Evolutionary conservation across 305 asterid genomes (phyloP).

Genomic region (Fraxinus greggii): DNA sequence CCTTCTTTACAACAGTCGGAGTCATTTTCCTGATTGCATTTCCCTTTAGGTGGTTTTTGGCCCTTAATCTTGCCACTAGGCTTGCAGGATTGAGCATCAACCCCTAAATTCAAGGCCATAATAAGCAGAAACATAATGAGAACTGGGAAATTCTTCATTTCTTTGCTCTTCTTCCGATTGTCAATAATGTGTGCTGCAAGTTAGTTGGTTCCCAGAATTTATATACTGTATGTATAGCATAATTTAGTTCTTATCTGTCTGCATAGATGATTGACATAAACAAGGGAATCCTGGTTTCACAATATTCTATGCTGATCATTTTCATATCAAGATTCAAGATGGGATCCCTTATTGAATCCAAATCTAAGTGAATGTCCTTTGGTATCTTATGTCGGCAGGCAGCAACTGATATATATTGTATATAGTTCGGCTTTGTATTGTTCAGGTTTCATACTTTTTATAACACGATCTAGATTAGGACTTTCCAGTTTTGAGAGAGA

Average conservation of each 20-base stretch:
- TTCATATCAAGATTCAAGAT: not conserved
- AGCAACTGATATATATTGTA: not conserved
- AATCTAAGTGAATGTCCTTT: not conserved
- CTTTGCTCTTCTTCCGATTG: not conserved
- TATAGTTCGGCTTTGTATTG: not conserved
- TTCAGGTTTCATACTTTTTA: not conserved
- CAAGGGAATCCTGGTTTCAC: not conserved
- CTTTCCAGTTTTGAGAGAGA: not conserved
- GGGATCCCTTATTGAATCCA: not conserved
- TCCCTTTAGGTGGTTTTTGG: slow-evolving; percentile 38
- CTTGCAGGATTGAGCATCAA: slow-evolving; percentile 18
- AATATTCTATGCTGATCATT: not conserved
- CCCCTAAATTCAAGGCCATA: not conserved
- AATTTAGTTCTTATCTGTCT: not conserved
- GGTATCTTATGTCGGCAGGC: not conserved
- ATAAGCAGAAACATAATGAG: not conserved
- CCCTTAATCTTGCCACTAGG: slow-evolving; percentile 43
- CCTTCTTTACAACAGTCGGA: slow-evolving; percentile 51
- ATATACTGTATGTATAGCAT: not conserved
- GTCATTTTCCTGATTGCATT: slow-evolving; percentile 44
- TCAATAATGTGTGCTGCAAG: not conserved
- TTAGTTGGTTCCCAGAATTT: not conserved
- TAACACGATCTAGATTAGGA: not conserved
- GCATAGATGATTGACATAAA: not conserved
- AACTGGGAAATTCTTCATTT: not conserved